Percentiles rank a stretch among this genome's conserved stretches.
Conservation (phyloP, 2,329 filamentous ascomycete species). For the Purpureocillium lavendulum region DNA sequence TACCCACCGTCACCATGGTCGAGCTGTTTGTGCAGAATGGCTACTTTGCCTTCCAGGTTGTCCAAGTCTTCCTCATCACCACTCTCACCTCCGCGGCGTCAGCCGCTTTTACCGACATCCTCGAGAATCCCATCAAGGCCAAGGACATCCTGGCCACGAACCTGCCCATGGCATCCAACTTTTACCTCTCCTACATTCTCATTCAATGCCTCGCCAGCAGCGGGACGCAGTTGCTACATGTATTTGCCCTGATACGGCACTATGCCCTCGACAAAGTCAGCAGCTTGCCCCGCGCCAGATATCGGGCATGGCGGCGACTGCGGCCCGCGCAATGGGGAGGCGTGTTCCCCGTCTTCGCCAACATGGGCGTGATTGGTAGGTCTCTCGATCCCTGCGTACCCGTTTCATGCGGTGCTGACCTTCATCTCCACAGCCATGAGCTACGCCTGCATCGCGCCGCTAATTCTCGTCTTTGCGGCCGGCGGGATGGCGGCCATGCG, state of each 20-base stretch:
- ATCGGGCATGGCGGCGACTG: conserved; percentile 66
- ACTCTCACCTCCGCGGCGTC: conserved; percentile 77
- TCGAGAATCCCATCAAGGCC: conserved; percentile 50
- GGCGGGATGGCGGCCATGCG: conserved; percentile 76
- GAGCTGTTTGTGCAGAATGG: conserved; percentile 86
- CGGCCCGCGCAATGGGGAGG: conserved; percentile 76
- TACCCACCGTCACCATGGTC: conserved; percentile 68
- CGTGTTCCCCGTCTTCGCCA: conserved; percentile 71
- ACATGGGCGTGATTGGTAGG: conserved; percentile 70
- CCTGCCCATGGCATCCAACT: conserved; percentile 80
- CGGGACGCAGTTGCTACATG: conserved; percentile 64
- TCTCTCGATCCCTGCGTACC: conserved; percentile 7
- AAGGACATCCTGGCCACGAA: conserved; percentile 61
- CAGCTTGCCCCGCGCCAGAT: conserved; percentile 73
- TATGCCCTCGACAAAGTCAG: conserved; percentile 61
- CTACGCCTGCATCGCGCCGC: conserved; percentile 78
- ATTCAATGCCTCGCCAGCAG: conserved; percentile 82
- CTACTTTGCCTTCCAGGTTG: conserved; percentile 84
- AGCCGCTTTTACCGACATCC: conserved; percentile 54
- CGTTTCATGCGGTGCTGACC: background rate
- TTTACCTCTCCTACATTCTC: conserved; percentile 90
- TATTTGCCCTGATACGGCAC: conserved; percentile 50
- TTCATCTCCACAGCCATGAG: conserved; percentile 52
- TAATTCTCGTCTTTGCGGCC: conserved; percentile 75
- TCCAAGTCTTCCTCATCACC: conserved; percentile 86